Percentiles rank a stretch among this genome's conserved stretches.
phyloP scores from a whole-genome alignment of 2,329 filamentous ascomycete species.

The Drechslerella dactyloides region DNA sequence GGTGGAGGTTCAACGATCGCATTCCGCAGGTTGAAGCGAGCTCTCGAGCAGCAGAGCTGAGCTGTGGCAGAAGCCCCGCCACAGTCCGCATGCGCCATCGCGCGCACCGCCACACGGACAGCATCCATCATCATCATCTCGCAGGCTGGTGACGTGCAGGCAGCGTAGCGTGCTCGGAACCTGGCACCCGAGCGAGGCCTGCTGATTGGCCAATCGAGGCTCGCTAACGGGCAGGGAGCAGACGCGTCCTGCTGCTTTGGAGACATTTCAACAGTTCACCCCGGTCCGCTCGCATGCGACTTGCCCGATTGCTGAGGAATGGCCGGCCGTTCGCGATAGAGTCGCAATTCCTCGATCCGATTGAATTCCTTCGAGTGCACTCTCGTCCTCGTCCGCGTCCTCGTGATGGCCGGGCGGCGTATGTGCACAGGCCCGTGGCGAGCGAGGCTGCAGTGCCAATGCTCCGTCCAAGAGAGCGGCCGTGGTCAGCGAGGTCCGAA shows the following conservation, averaged over 20 bases:
- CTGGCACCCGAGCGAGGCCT: background rate
- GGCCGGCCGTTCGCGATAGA: no score
- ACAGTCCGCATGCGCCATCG: no score
- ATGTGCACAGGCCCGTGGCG: no score
- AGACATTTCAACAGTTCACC: no score
- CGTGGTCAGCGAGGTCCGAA: background rate
- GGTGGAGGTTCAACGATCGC: background rate
- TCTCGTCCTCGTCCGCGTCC: no score
- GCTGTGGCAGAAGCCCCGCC: background rate
- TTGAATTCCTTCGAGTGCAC: no score
- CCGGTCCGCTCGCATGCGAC: no score
- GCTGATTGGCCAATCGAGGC: constrained; percentile 1
- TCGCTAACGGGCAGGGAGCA: background rate
- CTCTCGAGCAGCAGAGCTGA: background rate
- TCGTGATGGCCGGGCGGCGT: no score
- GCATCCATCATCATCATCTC: no score
- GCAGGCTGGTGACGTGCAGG: background rate
- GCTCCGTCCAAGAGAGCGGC: background rate
- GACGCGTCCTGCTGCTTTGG: no score
- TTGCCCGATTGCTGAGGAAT: no score
- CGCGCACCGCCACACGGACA: background rate
- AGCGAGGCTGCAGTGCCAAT: background rate
- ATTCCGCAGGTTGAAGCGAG: constrained; percentile 9
- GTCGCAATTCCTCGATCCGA: no score
- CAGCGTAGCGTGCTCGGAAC: background rate